Percentiles rank a stretch among this genome's conserved stretches.
These are phyloP conservation scores for Periconia macrospinosa DNA, from an alignment of 2,329 filamentous ascomycete genomes.

Conservation along the genomic window DNA sequence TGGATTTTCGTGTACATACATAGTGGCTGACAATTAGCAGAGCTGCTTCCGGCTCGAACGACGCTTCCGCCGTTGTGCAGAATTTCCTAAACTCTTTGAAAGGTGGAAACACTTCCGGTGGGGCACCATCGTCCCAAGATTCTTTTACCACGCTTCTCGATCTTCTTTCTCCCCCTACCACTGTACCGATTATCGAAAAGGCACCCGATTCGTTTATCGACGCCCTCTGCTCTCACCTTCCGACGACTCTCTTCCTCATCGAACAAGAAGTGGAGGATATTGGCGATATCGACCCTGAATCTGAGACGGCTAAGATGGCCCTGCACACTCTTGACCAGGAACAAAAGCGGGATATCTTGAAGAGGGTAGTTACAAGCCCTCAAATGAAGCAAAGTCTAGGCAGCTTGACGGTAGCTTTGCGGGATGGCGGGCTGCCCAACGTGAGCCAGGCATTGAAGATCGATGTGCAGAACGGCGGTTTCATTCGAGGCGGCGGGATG, in stretches of 20 bases:
- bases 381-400: constrained; percentile 87
- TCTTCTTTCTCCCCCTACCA: constrained; percentile 76
- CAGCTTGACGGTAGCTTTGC: constrained; percentile 82
- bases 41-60: constrained; percentile 57
- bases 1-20: constrained; percentile 5
- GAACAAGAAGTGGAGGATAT: constrained; percentile 67
- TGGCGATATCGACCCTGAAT: constrained; percentile 67
- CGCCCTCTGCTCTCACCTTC: constrained; percentile 74
- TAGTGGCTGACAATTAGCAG: constrained; percentile 31
- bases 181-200: constrained; percentile 74
- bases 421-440: constrained; percentile 87
- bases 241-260: constrained; percentile 75
- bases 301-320: constrained; percentile 70
- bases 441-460: constrained; percentile 85
- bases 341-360: constrained; percentile 80
- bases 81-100: constrained; percentile 86
- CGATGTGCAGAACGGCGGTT: constrained; percentile 80
- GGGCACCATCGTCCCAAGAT: constrained; percentile 53
- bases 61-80: constrained; percentile 78
- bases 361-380: constrained; percentile 81
- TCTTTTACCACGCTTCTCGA: constrained; percentile 84
- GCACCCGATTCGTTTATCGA: constrained; percentile 68
- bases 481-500: constrained; percentile 74
- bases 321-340: constrained; percentile 70
- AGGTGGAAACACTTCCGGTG: constrained; percentile 50